phyloP scores from a whole-genome alignment of 306 rosid species.

The Cucurbita ficifolia region DNA sequence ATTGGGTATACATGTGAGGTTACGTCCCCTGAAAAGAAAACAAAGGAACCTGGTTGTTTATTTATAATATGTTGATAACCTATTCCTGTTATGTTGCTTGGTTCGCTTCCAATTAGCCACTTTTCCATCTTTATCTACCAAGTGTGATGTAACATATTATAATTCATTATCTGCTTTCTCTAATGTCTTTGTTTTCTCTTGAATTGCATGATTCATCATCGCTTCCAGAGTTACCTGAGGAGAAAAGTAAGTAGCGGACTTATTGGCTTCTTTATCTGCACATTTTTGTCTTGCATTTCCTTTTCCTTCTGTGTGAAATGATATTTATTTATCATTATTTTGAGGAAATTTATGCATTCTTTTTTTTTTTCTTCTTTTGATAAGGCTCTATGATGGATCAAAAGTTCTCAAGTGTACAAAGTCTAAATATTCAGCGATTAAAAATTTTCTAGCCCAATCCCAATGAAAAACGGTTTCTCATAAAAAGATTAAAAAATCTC shows the following conservation, averaged over 20 bases:
- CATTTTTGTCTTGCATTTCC: background rate
- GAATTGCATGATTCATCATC: slow-evolving; percentile 32
- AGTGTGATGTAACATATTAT: slow-evolving; percentile 3
- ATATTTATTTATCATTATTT: background rate
- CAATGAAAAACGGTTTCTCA: background rate
- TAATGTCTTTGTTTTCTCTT: slow-evolving; percentile 16
- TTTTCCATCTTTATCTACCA: background rate
- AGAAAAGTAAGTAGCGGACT: slow-evolving; percentile 55
- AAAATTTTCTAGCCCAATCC: background rate
- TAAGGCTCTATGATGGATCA: background rate
- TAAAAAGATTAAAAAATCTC: too few species aligned
- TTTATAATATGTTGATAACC: background rate
- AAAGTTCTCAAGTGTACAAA: background rate
- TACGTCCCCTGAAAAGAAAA: background rate
- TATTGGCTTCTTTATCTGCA: background rate
- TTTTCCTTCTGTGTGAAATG: background rate
- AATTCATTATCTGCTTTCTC: slow-evolving; percentile 8
- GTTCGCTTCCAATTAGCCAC: background rate
- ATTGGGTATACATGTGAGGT: background rate
- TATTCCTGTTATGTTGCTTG: background rate
- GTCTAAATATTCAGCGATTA: background rate
- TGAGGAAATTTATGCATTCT: background rate
- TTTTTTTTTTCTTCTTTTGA: background rate
- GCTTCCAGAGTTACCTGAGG: slow-evolving; percentile 64
- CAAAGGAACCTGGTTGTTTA: background rate